Evolutionary conservation across 2,329 filamentous ascomycete species (phyloP), one percentile per base, ranked within the genome.

Genomic region (Pseudogymnoascus sp.): DNA sequence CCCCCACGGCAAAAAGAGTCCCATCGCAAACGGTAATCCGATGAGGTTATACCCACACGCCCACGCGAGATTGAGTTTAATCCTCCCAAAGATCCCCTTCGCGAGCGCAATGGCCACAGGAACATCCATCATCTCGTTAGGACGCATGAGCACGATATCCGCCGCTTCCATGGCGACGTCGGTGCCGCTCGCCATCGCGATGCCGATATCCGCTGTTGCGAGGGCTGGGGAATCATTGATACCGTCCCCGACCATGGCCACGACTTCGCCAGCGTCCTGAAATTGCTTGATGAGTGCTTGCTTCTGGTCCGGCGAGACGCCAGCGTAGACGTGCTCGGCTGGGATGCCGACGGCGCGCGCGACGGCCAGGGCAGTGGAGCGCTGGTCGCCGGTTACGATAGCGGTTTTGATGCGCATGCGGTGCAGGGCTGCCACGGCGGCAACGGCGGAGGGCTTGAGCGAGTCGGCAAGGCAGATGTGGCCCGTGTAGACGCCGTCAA

Each of bases 101-200:
- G 91, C 88, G 9, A 99, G 86, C 68, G 91, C 82, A 10, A 99
- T 83, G 12, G 90, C 87, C 0, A 91, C 89, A 0, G 94, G 90
- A n/a, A 99, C 91, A 69, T 93, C 90, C 78, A 97, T 90, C 3
- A 99, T 83, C 70, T 97, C 89, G 66, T 92, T 89, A 0, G 91
- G 90, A 2, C 89, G 87, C 93, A 99, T 99, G 61, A 99, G 86
- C 13, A 99, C 94, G 15, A 99, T 86, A 70, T 96, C 92, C 0
- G 94, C 94, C 0, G 94, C 94, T 77, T 97, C 94, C 86, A 99
- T 96, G 59, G 94, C 94, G 1, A 99, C 93, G 72, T 97, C 94
- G 0, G 94, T 97, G 62, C 94, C 94, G 6, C 88, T 92, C 4
- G 91, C 84, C 75, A 99, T 91, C 63, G 92, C 92, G 68, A 99